Evolutionary conservation across 257 asterid species (phyloP), one percentile per base, ranked within the genome.

Genomic region (Scutellaria minor): DNA sequence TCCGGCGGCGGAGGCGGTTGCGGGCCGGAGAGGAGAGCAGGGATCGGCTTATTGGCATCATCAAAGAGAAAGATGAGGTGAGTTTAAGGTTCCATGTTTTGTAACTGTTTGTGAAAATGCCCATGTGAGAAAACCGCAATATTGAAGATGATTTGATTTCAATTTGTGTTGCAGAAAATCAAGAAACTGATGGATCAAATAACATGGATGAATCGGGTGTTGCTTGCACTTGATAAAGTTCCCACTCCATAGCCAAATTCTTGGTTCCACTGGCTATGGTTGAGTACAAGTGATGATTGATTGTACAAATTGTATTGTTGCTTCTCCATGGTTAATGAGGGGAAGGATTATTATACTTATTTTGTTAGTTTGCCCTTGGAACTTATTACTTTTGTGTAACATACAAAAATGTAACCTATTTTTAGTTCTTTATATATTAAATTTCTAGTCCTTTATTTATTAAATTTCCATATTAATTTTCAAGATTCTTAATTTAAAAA

Each of bases 131-230:
- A 44, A 12, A 55, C 15, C 2, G 14, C 9, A 57, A 2, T 54
- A 9, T 7, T 60, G 8, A 46, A 68, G 44, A 57, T 41, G 39
- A 63, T 41, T 45, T 31, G 4, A 42, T 41, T 69, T 12, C 5
- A 52, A 9, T 52, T 37, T 41, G 18, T 64, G 74, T 64, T 60
- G 88, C 95, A 91, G 95, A 89, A 80, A 80, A 89, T 89, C 74
- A 78, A 78, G 52, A 82, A 80, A 59, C 78, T 91, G n/a, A 57
- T 87, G 88, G 76, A 85, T 73, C 95, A 89, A 73, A 80, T 89
- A 79, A 83, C 97, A 14, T 72, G 76, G 82, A 78, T 89, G 95
- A 91, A 89, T 75, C 85, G 81, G 71, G 56, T 81, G 77, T 20
- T 89, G 71, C 52, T 86, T 73, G 85, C 81, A 41, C 70, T 64